Base-by-base conservation (phyloP, 2,329 filamentous ascomycete genomes). In the Pseudocercospora musae region DNA sequence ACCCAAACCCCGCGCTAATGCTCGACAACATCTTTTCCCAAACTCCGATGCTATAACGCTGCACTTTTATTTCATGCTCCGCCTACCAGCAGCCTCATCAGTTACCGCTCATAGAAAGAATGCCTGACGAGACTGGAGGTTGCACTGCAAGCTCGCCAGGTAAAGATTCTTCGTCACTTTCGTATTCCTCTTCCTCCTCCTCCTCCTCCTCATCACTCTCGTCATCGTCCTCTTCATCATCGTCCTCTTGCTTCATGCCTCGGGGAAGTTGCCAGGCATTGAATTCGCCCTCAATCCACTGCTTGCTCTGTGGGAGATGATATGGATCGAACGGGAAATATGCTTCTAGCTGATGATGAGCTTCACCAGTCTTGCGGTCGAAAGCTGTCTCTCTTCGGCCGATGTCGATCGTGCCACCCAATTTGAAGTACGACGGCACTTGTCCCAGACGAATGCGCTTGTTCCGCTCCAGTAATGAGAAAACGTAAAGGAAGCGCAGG, bases 311-410 rank as follows among this genome's bases (percentile, higher is more conserved):
- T 0, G 93, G 93, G 55, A 99, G 81, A 71, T 94, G 89, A 76
- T 98, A 99, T 2, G 96, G 96, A 74, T 99, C 95, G 72, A 99
- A 99, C 0, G 95, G 95, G 72, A 98, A 99, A 75, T 96, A 97
- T 0, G 92, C 90, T 69, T 98, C 93, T 1, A 99, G 84, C 76
- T 96, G 89, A 71, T 94, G 88, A 71, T 87, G 89, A 65, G 88
- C 87, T 68, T 96, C 91, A 62, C 90, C 89, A 58, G 87, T 84
- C 70, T 81, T 81, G 58, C 74, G 75, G 9, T 76, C 79, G 46
- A 80, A 76, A 1, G 80, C 79, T 59, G 80, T 85, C 68, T 87
- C 84, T 52, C 86, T 83, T 59, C 84, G 81, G 3, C 81, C 81
- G 4, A 83, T 67, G 21, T 74, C 74, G 33, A 85, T 78, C 10